A percentile compares a stretch with the other conserved stretches of the same genome.
phyloP scores from a whole-genome alignment of 2,329 filamentous ascomycete species.

The Hypoxylon sp. region DNA sequence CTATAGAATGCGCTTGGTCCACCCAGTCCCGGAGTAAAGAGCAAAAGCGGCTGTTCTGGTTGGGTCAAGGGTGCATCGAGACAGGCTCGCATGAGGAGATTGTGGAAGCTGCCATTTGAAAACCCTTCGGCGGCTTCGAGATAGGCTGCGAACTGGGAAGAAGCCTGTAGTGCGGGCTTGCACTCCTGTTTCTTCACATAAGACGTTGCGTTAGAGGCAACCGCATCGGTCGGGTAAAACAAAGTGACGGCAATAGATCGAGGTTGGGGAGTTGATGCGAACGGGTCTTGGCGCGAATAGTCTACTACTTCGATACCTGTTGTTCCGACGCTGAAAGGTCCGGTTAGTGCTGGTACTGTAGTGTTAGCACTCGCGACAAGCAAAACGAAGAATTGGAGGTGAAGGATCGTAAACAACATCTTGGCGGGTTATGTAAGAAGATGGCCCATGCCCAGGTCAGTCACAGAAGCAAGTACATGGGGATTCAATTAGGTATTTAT shows the following conservation, averaged over 20 bases:
- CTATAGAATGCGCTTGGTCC: constrained; percentile 55
- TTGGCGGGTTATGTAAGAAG: neutral
- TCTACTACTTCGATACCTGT: constrained; percentile 39
- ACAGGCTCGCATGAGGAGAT: constrained; percentile 36
- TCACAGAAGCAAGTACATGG: too few species aligned
- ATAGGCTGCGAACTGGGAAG: constrained; percentile 1
- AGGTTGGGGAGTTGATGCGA: constrained; percentile 32
- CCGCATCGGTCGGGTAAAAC: constrained; percentile 38
- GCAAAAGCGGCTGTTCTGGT: constrained; percentile 41
- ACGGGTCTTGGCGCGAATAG: constrained; percentile 32
- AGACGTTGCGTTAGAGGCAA: neutral
- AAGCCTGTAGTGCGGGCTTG: neutral
- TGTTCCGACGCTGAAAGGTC: constrained; percentile 38
- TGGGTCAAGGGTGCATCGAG: constrained; percentile 24
- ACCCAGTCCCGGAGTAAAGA: constrained; percentile 57
- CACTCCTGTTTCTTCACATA: neutral
- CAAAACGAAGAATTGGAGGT: neutral
- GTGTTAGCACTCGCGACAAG: neutral
- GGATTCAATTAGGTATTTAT: too few species aligned
- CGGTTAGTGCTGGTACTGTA: constrained; percentile 18
- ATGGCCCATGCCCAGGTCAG: too few species aligned
- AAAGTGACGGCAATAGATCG: constrained; percentile 39
- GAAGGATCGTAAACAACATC: neutral
- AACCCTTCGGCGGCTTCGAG: constrained; percentile 14
- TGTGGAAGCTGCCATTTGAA: constrained; percentile 11